phyloP scores from a whole-genome alignment of 257 asterid species.

The Vinca minor region DNA sequence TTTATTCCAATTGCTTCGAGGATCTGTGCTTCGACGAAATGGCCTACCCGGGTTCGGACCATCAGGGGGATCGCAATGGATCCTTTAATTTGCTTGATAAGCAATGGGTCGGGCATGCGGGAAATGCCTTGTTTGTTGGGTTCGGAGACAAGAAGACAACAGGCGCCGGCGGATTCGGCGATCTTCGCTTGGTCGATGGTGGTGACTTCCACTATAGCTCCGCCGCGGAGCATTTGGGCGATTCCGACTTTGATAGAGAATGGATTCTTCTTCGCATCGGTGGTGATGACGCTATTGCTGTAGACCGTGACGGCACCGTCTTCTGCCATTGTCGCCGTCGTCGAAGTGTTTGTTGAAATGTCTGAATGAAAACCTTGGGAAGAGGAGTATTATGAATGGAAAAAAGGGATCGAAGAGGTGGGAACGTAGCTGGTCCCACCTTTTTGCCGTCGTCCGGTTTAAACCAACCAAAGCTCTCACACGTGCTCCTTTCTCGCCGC shows the following conservation, averaged over 20 bases:
- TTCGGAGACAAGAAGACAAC: slow-evolving; percentile 56
- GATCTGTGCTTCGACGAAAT: slow-evolving; percentile 82
- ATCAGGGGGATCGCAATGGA: slow-evolving; percentile 57
- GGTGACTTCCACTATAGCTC: slow-evolving; percentile 60
- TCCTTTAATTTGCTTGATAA: slow-evolving; percentile 62
- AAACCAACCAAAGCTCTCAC: slow-evolving; percentile 14
- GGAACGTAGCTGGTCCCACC: slow-evolving; percentile 32
- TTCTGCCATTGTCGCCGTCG: slow-evolving; percentile 42
- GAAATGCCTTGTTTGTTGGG: slow-evolving; percentile 41
- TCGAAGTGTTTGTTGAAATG: slow-evolving; percentile 21
- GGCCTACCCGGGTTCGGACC: slow-evolving; percentile 72
- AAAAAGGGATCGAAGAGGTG: slow-evolving; percentile 3
- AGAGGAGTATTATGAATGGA: background rate
- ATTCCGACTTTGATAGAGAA: slow-evolving; percentile 65
- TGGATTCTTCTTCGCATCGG: slow-evolving; percentile 56
- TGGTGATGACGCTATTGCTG: slow-evolving; percentile 55
- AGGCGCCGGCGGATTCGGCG: slow-evolving; percentile 83
- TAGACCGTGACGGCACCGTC: slow-evolving; percentile 71
- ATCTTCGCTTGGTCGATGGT: slow-evolving; percentile 62
- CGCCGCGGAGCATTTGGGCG: slow-evolving; percentile 83
- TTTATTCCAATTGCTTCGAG: slow-evolving; percentile 70
- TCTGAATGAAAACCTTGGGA: slow-evolving; percentile 8
- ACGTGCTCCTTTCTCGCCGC: background rate
- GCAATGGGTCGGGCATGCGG: slow-evolving; percentile 76
- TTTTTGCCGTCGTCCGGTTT: slow-evolving; percentile 16